Evolutionary conservation across 805 yeast genomes (phyloP), one percentile per base, ranked within the genome.

Genomic region (Starmera quercuum): DNA sequence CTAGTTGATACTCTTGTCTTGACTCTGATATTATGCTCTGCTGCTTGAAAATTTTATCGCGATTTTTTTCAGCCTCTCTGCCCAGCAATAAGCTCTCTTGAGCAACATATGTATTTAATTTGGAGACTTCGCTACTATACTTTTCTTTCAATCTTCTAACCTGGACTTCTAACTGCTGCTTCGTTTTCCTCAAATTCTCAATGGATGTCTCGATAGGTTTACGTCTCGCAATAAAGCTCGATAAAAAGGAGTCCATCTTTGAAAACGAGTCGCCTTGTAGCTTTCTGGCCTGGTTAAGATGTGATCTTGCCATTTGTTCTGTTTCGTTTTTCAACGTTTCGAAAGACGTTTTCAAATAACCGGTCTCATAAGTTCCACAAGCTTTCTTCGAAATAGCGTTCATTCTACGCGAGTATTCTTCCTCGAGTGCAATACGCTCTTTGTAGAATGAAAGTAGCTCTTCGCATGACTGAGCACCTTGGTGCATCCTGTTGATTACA

Each of bases 11-110:
- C 31, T 77, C 78, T 4, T 73, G 59, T 38, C 74, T 71, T 34
- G 56, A 58, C 23, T 45, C 53, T 18, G 52, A 50, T 56, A 62
- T 68, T 10, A 68, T 45, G 17, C 61, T 56, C 37, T 64, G 68
- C 6, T 72, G 59, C 41, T 69, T 71, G 30, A 65, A 67, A 29
- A 78, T 65, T 51, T 76, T 81, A 27, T 62, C 60, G 38, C 78
- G 69, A 44, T 73, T 63, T 40, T 67, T 71, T 37, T 78, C 82
- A 20, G 78, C 68, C 49, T 85, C 95, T 41, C 72, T 73, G 15
- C 88, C 92, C 64, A 83, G 73, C 20, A 85, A 66, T 16, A 86
- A 63, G 37, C 76, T 76, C 43, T 74, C 73, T 44, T 77, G 74
- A 6, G 87, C 77, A 29, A 68, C 62, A 36, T 67, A 68, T 4